Percentiles rank a stretch among this genome's conserved stretches.
Evolutionary conservation across 2,329 filamentous ascomycete genomes (phyloP).

Genomic region (Calonectria ilicicola): DNA sequence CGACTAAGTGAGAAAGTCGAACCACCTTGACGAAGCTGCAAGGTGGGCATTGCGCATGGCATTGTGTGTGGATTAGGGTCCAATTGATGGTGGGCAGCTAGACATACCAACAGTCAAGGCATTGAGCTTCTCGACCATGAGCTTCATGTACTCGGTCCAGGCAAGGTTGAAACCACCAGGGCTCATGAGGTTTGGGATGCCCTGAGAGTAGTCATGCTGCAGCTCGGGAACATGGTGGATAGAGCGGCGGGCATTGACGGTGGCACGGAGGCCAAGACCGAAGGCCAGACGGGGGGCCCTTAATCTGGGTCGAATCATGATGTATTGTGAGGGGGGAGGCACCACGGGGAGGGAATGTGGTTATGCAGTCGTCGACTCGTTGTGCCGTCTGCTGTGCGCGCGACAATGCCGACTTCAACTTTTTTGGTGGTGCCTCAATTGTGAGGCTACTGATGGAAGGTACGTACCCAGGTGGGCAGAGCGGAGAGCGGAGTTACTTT

Average conservation of each 20-base stretch:
- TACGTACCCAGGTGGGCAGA: conserved; percentile 2
- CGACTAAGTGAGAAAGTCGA: conserved; percentile 2
- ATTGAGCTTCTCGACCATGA: conserved; percentile 83
- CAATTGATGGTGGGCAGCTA: background rate
- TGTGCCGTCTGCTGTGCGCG: conserved; percentile 10
- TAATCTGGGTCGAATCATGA: conserved; percentile 67
- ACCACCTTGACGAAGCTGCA: background rate
- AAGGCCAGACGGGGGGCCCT: conserved; percentile 60
- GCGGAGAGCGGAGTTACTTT: conserved; percentile 25
- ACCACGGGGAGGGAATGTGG: conserved; percentile 10
- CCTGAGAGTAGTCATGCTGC: conserved; percentile 59
- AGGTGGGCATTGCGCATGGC: background rate
- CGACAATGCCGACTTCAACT: conserved; percentile 23
- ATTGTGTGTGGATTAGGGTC: conserved; percentile 19
- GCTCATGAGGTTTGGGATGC: conserved; percentile 79
- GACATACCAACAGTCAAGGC: conserved; percentile 75
- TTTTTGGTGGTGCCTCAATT: conserved; percentile 27
- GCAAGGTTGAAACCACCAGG: conserved; percentile 77
- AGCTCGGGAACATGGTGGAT: conserved; percentile 62
- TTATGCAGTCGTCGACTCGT: conserved; percentile 7
- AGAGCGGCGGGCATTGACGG: conserved; percentile 52
- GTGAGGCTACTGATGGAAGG: conserved; percentile 7
- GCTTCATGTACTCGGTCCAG: conserved; percentile 85
- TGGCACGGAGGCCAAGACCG: conserved; percentile 50
- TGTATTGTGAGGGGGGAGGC: conserved; percentile 21